phyloP scores from a whole-genome alignment of 1,139 yeast species.

The Yamadazyma oceani region DNA sequence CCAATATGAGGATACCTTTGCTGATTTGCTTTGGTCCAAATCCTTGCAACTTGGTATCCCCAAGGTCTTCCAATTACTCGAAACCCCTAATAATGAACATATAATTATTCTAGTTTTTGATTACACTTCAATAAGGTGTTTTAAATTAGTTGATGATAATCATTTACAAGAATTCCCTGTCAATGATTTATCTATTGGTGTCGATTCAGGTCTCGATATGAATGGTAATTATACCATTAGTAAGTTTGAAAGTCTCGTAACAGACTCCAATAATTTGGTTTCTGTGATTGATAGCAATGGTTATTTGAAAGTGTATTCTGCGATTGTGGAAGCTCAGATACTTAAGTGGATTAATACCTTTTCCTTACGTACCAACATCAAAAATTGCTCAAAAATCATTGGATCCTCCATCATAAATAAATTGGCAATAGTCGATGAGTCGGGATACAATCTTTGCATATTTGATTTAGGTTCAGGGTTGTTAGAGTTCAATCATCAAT shows the following conservation, averaged over 20 bases:
- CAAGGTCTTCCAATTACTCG: slow-evolving; percentile 27
- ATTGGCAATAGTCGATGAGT: slow-evolving; percentile 64
- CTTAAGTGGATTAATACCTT: slow-evolving; percentile 54
- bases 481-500: slow-evolving; percentile 59
- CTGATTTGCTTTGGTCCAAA: slow-evolving; percentile 22
- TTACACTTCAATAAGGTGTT: slow-evolving; percentile 24
- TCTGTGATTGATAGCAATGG: slow-evolving; percentile 62
- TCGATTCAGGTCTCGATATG: slow-evolving; percentile 11
- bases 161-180: slow-evolving; percentile 21
- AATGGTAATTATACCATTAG: slow-evolving; percentile 50
- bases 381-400: slow-evolving; percentile 52
- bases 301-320: slow-evolving; percentile 41
- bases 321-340: slow-evolving; percentile 13
- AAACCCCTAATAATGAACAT: slow-evolving; percentile 19
- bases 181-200: slow-evolving; percentile 24
- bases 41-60: slow-evolving; percentile 20
- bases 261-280: slow-evolving; percentile 49
- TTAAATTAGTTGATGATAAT: slow-evolving; percentile 26
- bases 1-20: slow-evolving; percentile 30
- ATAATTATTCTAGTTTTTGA: slow-evolving; percentile 30
- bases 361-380: slow-evolving; percentile 55
- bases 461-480: slow-evolving; percentile 77
- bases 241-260: slow-evolving; percentile 52
- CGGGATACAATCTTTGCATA: slow-evolving; percentile 53
- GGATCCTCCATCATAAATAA: slow-evolving; percentile 72